Conservation (phyloP, 1,284 basidiomycete genomes). For the Trametes sp. region DNA sequence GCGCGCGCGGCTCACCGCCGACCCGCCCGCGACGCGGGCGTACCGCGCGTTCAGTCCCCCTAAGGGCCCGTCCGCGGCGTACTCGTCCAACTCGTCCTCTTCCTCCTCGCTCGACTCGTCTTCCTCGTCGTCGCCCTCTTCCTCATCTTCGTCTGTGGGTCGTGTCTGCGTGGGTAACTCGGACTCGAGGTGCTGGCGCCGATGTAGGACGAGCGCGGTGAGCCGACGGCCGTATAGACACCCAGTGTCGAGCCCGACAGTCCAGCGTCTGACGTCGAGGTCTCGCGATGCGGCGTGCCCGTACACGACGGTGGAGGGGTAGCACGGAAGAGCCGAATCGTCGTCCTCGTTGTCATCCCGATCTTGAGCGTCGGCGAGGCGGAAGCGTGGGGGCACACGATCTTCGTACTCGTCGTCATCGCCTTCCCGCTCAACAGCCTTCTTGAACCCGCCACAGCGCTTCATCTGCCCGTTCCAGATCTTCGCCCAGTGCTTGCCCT, state of each 20-base stretch:
- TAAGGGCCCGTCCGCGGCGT: slow-evolving; percentile 10
- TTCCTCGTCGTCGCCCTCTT: slow-evolving; percentile 38
- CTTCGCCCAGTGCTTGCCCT: slow-evolving; percentile 77
- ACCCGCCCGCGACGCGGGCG: slow-evolving; percentile 25
- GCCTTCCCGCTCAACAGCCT: slow-evolving; percentile 2
- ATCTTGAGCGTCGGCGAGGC: neutral
- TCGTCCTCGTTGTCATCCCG: slow-evolving; percentile 21
- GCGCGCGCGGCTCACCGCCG: slow-evolving; percentile 20
- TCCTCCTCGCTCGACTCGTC: slow-evolving; percentile 34
- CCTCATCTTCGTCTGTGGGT: slow-evolving; percentile 22
- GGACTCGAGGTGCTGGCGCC: slow-evolving; percentile 27
- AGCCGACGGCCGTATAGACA: slow-evolving; percentile 72
- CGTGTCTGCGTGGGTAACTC: slow-evolving; percentile 1
- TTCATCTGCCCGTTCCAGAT: slow-evolving; percentile 78
- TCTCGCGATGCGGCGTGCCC: slow-evolving; percentile 82
- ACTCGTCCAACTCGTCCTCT: slow-evolving; percentile 27
- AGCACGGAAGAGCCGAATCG: slow-evolving; percentile 60
- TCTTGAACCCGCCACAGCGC: slow-evolving; percentile 64
- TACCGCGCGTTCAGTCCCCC: slow-evolving; percentile 23
- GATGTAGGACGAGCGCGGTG: slow-evolving; percentile 64
- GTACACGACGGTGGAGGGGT: slow-evolving; percentile 82
- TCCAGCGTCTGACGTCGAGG: slow-evolving; percentile 81
- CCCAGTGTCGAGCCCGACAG: slow-evolving; percentile 82
- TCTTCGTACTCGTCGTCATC: slow-evolving; percentile 17
- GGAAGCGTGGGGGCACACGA: slow-evolving; percentile 6